phyloP scores from a whole-genome alignment of 31 red algal genomes.

The Odonthalia washingtoniensis region DNA sequence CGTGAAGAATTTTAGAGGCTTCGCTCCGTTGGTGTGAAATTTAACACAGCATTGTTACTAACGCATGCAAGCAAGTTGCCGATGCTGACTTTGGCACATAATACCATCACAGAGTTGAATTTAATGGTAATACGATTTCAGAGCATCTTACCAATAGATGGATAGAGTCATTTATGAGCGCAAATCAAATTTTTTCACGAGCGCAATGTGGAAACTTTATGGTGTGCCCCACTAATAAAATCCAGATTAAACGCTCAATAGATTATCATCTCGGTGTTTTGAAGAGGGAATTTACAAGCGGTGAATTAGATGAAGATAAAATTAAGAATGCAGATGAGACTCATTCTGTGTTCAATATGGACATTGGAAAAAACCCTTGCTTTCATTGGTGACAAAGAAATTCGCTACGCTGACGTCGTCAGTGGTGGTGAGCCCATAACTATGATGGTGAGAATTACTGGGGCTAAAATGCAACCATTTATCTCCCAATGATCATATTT shows the following conservation, averaged over 20 bases:
- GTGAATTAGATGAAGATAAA: not conserved
- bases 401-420: constrained; percentile 9
- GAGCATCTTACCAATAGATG: not conserved
- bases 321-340: constrained; percentile 10
- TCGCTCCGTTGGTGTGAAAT: not conserved
- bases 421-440: constrained; percentile 27
- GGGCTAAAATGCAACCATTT: constrained; percentile 4
- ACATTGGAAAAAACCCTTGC: not conserved
- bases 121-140: not conserved
- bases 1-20: not conserved
- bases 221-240: not conserved
- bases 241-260: not conserved
- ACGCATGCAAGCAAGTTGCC: not conserved
- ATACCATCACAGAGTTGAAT: not conserved
- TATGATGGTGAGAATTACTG: constrained; percentile 21
- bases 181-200: not conserved
- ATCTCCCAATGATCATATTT: constrained; percentile 33
- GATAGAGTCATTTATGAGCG: not conserved
- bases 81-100: not conserved
- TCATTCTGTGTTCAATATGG: not conserved
- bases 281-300: not conserved
- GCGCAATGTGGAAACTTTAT: not conserved
- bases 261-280: constrained; percentile 3
- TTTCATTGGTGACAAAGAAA: constrained; percentile 12
- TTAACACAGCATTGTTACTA: not conserved